Conservation (phyloP, 164 flowering plant species). For the Protea cynaroides region DNA sequence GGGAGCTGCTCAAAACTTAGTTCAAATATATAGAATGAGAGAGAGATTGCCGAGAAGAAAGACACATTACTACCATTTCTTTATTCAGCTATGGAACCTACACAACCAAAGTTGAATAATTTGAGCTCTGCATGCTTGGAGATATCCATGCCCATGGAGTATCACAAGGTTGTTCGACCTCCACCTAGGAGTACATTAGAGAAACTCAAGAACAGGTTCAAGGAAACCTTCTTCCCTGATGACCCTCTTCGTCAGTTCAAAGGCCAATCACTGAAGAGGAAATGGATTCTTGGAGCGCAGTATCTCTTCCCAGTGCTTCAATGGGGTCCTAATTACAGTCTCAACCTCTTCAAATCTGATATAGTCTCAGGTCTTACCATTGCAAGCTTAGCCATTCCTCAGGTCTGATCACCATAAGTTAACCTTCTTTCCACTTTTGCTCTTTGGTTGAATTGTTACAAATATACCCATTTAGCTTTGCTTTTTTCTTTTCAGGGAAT, state of each 20-base stretch:
- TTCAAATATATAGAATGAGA: neutral
- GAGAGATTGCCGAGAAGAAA: neutral
- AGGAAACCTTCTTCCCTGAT: neutral
- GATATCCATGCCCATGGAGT: neutral
- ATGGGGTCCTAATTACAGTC: neutral
- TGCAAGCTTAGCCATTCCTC: conserved; percentile 81
- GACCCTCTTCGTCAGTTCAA: too few relatives aligned
- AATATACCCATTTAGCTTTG: neutral
- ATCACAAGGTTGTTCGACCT: neutral
- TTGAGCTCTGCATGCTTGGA: neutral
- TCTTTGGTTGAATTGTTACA: neutral
- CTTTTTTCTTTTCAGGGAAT: conserved; percentile 45
- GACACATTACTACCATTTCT: neutral
- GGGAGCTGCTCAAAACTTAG: neutral
- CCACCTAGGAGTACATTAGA: neutral
- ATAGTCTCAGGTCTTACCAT: conserved; percentile 70
- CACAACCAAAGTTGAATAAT: neutral
- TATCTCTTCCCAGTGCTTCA: neutral
- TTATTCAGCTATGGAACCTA: neutral
- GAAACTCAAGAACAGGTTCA: neutral
- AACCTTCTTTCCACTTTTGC: neutral
- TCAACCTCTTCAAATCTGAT: conserved; percentile 46
- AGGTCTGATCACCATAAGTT: conserved; percentile 27
- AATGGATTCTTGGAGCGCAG: neutral
- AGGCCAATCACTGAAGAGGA: neutral